Evolutionary conservation across 495 filamentous ascomycete genomes (phyloP), one percentile per base, ranked within the genome.

Genomic region (Usnea hakonensis): DNA sequence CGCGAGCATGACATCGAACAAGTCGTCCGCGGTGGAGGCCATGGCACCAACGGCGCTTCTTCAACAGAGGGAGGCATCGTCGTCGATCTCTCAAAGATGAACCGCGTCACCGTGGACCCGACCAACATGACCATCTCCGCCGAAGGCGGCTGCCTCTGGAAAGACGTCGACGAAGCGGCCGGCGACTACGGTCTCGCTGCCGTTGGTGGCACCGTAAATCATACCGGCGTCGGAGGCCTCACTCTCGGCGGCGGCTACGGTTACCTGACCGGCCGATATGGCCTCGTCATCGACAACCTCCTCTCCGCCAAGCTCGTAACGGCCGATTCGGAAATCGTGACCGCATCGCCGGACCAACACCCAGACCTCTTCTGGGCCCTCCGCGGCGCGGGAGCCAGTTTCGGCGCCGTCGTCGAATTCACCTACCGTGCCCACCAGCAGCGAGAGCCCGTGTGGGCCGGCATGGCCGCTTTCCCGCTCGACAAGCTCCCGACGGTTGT

Each of bases 181-280:
- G 77, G 69, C 17, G 66, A 75, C 46, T 70, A 80, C 60, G 78
- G 76, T 1, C 70, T 86, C 19, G 83, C 81, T 13, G 78, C 77
- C 14, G 83, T 86, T 6, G 84, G 82, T 6, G 84, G 84, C 8
- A 85, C 82, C 0, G 81, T 85, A 21, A 83, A 83, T 64, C 77
- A 83, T 60, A 83, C 79, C 28, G 83, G 84, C 33, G 77, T 86
- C 28, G 82, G 82, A 3, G 84, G 84, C 7, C 67, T 85, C 32
- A 84, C 81, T 0, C 71, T 86, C 2, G 82, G 83, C 7, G 83
- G 83, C 0, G 83, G 84, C 5, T 80, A 82, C 64, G 83, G 83
- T 30, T 79, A 75, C 70, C 71, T 85, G 11, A 74, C 72, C 52
- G 77, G 77, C 2, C 62, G 71, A 35, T 70, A 83, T 61, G 83